phyloP scores from a whole-genome alignment of 2,329 filamentous ascomycete genomes.

The Didymella arachidicola region DNA sequence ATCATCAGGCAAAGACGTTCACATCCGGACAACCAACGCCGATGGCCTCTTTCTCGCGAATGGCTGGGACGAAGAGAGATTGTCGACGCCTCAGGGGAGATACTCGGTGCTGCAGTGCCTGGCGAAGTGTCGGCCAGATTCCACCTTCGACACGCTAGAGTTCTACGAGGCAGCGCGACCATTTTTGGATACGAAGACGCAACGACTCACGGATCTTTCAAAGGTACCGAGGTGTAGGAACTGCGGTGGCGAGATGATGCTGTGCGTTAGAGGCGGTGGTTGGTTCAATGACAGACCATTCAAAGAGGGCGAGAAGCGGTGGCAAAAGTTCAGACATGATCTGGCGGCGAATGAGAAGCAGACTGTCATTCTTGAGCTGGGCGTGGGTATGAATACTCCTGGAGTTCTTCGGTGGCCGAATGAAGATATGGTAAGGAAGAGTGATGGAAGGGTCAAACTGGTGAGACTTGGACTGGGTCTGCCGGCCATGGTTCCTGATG shows the following conservation, averaged over 20 bases:
- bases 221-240: slow-evolving; percentile 34
- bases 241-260: slow-evolving; percentile 37
- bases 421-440: slow-evolving; percentile 29
- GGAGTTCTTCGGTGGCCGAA: slow-evolving; percentile 34
- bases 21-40: slow-evolving; percentile 47
- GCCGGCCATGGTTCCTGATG: slow-evolving; percentile 22
- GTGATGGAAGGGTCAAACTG: slow-evolving; percentile 28
- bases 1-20: slow-evolving; percentile 26
- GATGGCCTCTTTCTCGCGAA: slow-evolving; percentile 45
- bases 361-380: slow-evolving; percentile 32
- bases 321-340: slow-evolving; percentile 26
- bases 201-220: slow-evolving; percentile 28
- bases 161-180: slow-evolving; percentile 35
- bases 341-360: slow-evolving; percentile 20
- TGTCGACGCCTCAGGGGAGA: slow-evolving; percentile 45
- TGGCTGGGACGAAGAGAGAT: slow-evolving; percentile 30
- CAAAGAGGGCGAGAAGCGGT: slow-evolving; percentile 27
- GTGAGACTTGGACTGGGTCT: slow-evolving; percentile 27
- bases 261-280: slow-evolving; percentile 39
- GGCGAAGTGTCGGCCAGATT: slow-evolving; percentile 38
- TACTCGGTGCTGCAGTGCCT: slow-evolving; percentile 45
- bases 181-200: slow-evolving; percentile 30
- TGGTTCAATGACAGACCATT: slow-evolving; percentile 43
- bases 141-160: slow-evolving; percentile 30
- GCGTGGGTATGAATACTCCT: slow-evolving; percentile 37